Conservation (phyloP, 371 early-diverging fungal genomes). For the Mucor piriformis region DNA sequence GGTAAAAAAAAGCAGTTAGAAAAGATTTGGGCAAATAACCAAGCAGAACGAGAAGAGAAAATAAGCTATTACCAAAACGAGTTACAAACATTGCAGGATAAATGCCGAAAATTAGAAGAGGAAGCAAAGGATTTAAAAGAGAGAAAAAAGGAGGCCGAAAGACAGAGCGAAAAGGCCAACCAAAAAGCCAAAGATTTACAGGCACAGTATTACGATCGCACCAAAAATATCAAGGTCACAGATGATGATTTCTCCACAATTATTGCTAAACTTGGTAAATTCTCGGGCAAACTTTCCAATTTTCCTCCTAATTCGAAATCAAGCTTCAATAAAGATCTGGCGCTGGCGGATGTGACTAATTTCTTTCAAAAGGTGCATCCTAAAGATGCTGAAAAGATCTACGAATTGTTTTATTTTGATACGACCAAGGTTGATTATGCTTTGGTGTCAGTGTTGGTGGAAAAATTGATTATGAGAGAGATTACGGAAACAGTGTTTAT, state of each 20-base stretch:
- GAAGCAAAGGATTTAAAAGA: background rate
- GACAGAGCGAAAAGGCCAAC: background rate
- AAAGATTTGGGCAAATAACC: too few relatives aligned
- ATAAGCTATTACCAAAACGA: too few relatives aligned
- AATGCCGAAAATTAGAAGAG: too few relatives aligned
- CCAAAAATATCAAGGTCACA: slow-evolving; percentile 21
- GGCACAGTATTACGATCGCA: slow-evolving; percentile 13
- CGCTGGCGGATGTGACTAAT: background rate
- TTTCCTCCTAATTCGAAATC: slow-evolving; percentile 21
- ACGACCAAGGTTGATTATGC: slow-evolving; percentile 17
- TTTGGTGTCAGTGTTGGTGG: slow-evolving; percentile 19
- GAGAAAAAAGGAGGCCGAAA: background rate
- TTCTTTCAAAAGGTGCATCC: background rate
- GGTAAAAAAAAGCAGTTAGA: too few relatives aligned
- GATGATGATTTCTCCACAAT: slow-evolving; percentile 31
- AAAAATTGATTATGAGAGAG: slow-evolving; percentile 7
- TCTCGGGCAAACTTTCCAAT: slow-evolving; percentile 22
- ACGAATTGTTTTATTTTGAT: background rate
- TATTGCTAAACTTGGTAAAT: slow-evolving; percentile 14
- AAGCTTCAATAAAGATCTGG: background rate
- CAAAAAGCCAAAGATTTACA: slow-evolving; percentile 4
- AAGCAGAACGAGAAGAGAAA: too few relatives aligned
- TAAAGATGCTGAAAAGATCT: background rate
- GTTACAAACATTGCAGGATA: too few relatives aligned
- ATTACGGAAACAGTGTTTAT: slow-evolving; percentile 4